A percentile compares a stretch with the other conserved stretches of the same genome.
These are phyloP conservation scores for Parasitella parasitica DNA, from an alignment of 371 early-diverging fungal genomes.

Conservation along the genomic window DNA sequence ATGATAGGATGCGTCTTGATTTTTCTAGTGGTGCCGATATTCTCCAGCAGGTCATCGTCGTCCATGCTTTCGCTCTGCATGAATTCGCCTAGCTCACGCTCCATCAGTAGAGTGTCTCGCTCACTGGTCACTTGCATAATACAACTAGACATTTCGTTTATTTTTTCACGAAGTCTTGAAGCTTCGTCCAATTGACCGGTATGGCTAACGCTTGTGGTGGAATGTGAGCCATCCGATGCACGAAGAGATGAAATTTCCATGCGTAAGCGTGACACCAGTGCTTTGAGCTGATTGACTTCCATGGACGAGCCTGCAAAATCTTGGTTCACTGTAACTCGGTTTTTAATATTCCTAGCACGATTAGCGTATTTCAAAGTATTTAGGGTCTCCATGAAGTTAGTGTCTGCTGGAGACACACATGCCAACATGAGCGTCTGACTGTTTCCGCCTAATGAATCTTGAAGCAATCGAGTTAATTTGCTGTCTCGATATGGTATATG, in stretches of 20 bases:
- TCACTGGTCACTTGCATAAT: constrained; percentile 55
- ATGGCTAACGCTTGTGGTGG: constrained; percentile 15
- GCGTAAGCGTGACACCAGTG: constrained; percentile 62
- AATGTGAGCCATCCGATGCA: constrained; percentile 29
- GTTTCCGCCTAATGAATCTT: constrained; percentile 95
- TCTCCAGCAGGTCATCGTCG: constrained; percentile 14
- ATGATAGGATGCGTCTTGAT: constrained; percentile 53
- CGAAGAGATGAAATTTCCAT: constrained; percentile 55
- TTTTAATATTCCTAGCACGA: constrained; percentile 84
- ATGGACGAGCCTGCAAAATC: constrained; percentile 52
- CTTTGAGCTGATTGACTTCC: constrained; percentile 68
- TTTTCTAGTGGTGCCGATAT: not conserved
- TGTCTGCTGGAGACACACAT: constrained; percentile 80
- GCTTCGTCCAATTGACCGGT: constrained; percentile 24
- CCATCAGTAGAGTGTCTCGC: constrained; percentile 60
- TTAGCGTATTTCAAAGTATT: constrained; percentile 92
- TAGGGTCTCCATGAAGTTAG: constrained; percentile 82
- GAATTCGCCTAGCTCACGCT: constrained; percentile 49
- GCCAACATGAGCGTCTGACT: constrained; percentile 90
- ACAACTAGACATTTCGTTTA: constrained; percentile 19
- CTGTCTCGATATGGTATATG: constrained; percentile 96
- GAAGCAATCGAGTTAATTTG: constrained; percentile 96
- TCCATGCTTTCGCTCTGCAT: constrained; percentile 18
- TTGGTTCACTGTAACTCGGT: constrained; percentile 75
- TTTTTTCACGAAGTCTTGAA: constrained; percentile 8